Percentiles rank a stretch among this genome's conserved stretches.
These are phyloP conservation scores for Solanum sejunctum DNA, from an alignment of 257 asterid species.

Conservation along the genomic window DNA sequence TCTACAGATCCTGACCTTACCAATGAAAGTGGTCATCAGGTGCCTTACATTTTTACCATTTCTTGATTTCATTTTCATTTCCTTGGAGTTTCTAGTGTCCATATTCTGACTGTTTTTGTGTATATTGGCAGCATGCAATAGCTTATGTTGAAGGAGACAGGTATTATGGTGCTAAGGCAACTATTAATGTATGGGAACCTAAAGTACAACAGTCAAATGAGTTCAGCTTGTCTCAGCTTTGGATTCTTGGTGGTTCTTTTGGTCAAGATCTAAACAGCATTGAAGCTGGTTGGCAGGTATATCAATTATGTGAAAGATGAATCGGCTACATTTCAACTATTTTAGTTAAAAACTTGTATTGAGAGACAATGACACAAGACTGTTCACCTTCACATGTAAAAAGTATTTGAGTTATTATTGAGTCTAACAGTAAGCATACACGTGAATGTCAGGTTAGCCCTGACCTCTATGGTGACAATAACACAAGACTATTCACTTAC, in stretches of 20 bases:
- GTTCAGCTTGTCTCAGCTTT: constrained; percentile 78
- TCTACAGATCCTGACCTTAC: constrained; percentile 64
- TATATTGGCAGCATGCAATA: constrained; percentile 56
- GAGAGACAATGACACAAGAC: background rate
- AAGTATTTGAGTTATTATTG: background rate
- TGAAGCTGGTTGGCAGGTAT: constrained; percentile 96
- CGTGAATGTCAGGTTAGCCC: constrained; percentile 58
- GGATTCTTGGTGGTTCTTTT: constrained; percentile 80
- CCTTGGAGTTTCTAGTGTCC: background rate
- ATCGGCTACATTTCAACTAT: background rate
- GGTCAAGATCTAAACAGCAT: constrained; percentile 89
- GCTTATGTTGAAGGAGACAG: constrained; percentile 76
- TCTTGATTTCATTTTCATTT: background rate
- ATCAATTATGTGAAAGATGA: background rate
- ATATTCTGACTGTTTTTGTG: background rate
- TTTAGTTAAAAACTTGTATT: background rate
- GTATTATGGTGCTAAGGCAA: constrained; percentile 73
- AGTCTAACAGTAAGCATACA: constrained; percentile 1
- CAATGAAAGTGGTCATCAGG: constrained; percentile 83
- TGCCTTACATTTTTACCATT: constrained; percentile 5
- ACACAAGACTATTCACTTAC: constrained; percentile 13
- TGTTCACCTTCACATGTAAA: background rate
- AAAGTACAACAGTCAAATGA: constrained; percentile 72
- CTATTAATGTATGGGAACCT: constrained; percentile 85
- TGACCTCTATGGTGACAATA: constrained; percentile 14